Conservation (phyloP, 2,329 filamentous ascomycete genomes). For the Calonectria ilicicola region DNA sequence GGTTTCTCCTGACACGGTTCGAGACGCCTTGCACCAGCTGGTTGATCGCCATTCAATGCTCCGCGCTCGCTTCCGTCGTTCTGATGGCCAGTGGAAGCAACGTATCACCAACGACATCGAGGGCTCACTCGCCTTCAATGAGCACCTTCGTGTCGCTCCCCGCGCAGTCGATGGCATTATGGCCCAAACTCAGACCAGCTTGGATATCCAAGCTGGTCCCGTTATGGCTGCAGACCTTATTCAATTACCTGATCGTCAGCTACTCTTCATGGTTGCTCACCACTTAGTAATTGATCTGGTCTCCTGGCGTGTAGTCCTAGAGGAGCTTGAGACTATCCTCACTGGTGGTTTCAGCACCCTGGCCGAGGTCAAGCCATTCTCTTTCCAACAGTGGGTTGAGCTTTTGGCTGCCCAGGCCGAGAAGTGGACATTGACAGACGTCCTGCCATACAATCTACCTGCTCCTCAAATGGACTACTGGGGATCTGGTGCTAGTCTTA, state of each 20-base stretch:
- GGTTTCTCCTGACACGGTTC: neutral
- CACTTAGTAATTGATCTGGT: conserved; percentile 59
- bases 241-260: conserved; percentile 33
- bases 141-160: conserved; percentile 1
- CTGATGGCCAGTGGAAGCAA: conserved; percentile 20
- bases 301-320: conserved; percentile 56
- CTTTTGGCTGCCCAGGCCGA: conserved; percentile 17
- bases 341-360: conserved; percentile 9
- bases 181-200: conserved; percentile 29
- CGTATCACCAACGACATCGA: conserved; percentile 16
- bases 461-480: neutral
- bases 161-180: neutral
- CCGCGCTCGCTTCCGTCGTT: neutral
- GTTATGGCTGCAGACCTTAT: conserved; percentile 30
- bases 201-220: conserved; percentile 11
- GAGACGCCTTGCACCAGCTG: neutral
- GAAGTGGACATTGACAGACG: neutral
- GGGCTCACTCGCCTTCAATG: neutral
- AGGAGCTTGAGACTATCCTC: conserved; percentile 48
- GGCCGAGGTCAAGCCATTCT: conserved; percentile 46
- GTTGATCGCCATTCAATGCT: neutral
- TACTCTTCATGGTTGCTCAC: conserved; percentile 50
- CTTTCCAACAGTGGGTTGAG: conserved; percentile 50
- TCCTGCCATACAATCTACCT: neutral
- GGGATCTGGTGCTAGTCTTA: neutral